phyloP scores from a whole-genome alignment of 768 basidiomycete species.

The Multifurca ochricompacta region DNA sequence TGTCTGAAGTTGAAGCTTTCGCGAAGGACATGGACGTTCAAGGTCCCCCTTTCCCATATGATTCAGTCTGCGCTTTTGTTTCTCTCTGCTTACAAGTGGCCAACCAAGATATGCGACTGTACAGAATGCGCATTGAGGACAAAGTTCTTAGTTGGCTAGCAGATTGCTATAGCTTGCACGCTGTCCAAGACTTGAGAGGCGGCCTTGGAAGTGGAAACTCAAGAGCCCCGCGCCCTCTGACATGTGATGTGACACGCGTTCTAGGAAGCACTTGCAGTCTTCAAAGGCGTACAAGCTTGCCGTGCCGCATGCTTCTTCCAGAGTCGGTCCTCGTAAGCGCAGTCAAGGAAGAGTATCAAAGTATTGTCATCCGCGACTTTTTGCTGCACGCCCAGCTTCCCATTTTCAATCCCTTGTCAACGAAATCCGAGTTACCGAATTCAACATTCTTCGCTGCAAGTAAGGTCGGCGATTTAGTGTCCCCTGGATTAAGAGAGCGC shows the following conservation, averaged over 20 bases:
- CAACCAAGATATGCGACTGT: constrained; percentile 73
- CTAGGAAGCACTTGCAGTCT: constrained; percentile 59
- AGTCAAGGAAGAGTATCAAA: constrained; percentile 49
- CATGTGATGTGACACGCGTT: constrained; percentile 55
- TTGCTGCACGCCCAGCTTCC: constrained; percentile 60
- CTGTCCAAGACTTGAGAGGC: constrained; percentile 29
- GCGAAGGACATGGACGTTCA: constrained; percentile 84
- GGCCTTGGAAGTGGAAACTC: constrained; percentile 31
- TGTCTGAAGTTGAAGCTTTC: constrained; percentile 70
- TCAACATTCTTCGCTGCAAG: neutral
- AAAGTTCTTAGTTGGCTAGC: constrained; percentile 77
- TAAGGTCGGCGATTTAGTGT: constrained; percentile 30
- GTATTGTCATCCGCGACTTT: constrained; percentile 59
- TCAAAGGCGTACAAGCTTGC: constrained; percentile 36
- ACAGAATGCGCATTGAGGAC: constrained; percentile 80
- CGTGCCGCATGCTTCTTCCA: constrained; percentile 53
- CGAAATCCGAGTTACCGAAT: constrained; percentile 1
- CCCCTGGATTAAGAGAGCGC: constrained; percentile 51
- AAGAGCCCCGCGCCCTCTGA: constrained; percentile 44
- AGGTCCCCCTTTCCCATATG: constrained; percentile 79
- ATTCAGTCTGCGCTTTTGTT: constrained; percentile 85
- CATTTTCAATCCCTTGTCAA: constrained; percentile 23
- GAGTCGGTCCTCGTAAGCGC: constrained; percentile 57
- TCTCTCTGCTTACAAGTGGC: constrained; percentile 60
- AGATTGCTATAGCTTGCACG: constrained; percentile 56